Conservation (phyloP, 805 yeast species). For the Grigorovia jiainica region DNA sequence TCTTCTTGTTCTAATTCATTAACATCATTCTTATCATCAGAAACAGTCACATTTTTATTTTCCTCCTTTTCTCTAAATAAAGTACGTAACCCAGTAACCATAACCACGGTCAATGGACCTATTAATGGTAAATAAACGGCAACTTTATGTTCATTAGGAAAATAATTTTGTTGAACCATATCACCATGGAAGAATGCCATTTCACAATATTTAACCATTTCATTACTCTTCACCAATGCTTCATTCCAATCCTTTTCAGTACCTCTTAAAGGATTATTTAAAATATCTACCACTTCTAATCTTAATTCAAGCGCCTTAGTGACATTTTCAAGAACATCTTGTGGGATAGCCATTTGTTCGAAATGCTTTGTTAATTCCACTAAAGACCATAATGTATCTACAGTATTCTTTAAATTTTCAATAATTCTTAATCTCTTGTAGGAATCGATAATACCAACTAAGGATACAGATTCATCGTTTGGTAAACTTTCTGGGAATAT, state of each 20-base stretch:
- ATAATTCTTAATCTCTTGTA: constrained; percentile 50
- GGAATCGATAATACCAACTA: constrained; percentile 54
- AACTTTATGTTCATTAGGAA: constrained; percentile 91
- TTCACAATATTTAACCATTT: constrained; percentile 30
- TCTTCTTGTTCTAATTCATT: neutral
- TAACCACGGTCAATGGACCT: constrained; percentile 75
- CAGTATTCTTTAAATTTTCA: constrained; percentile 50
- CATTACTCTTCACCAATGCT: constrained; percentile 53
- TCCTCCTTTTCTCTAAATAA: constrained; percentile 30
- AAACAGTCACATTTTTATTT: neutral
- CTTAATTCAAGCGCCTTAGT: constrained; percentile 38
- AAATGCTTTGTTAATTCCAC: constrained; percentile 58
- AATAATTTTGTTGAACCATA: constrained; percentile 90
- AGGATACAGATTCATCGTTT: constrained; percentile 33
- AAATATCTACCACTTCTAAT: constrained; percentile 19
- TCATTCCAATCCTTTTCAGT: constrained; percentile 32
- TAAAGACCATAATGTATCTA: constrained; percentile 66
- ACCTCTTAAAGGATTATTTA: constrained; percentile 24
- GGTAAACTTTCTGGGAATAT: constrained; percentile 39
- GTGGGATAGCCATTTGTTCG: constrained; percentile 77
- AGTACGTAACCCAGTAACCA: constrained; percentile 42
- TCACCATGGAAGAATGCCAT: constrained; percentile 85
- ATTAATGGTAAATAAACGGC: constrained; percentile 87
- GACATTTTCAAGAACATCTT: constrained; percentile 53
- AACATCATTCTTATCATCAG: neutral